These are phyloP conservation scores for Rhynchosporium agropyri DNA, from an alignment of 2,329 filamentous ascomycete genomes.

Conservation along the genomic window DNA sequence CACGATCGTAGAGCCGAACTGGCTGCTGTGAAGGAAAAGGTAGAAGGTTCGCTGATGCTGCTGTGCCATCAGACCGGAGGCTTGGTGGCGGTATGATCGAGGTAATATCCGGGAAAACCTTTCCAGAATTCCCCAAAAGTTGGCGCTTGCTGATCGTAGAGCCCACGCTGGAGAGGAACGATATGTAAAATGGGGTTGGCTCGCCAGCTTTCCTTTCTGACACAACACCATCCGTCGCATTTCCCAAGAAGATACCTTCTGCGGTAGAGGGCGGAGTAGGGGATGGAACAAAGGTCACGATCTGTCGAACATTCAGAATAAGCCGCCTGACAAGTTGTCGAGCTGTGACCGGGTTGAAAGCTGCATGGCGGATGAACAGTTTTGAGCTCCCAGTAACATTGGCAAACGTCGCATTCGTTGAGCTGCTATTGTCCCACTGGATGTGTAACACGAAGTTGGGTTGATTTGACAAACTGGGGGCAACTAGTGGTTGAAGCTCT, in stretches of 20 bases:
- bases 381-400: constrained; percentile 39
- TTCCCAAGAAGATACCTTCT: constrained; percentile 81
- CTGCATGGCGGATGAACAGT: constrained; percentile 32
- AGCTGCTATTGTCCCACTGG: constrained; percentile 65
- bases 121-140: constrained; percentile 22
- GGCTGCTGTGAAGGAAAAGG: constrained; percentile 75
- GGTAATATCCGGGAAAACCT: constrained; percentile 48
- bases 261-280: constrained; percentile 49
- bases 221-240: constrained; percentile 77
- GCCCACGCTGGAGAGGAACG: constrained; percentile 58
- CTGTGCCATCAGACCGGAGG: constrained; percentile 68
- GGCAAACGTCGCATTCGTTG: constrained; percentile 48
- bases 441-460: constrained; percentile 84
- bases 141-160: constrained; percentile 38
- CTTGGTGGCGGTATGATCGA: constrained; percentile 64
- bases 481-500: constrained; percentile 67
- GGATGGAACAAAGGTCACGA: constrained; percentile 47
- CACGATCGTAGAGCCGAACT: constrained; percentile 82
- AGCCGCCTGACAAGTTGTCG: constrained; percentile 40
- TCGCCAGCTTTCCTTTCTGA: constrained; percentile 75
- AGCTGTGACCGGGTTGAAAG: constrained; percentile 41
- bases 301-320: constrained; percentile 41
- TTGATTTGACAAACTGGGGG: constrained; percentile 65
- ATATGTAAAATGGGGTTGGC: constrained; percentile 86
- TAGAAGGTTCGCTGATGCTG: constrained; percentile 71